phyloP scores from a whole-genome alignment of 306 rosid species.

The Abrus pulchellus region DNA sequence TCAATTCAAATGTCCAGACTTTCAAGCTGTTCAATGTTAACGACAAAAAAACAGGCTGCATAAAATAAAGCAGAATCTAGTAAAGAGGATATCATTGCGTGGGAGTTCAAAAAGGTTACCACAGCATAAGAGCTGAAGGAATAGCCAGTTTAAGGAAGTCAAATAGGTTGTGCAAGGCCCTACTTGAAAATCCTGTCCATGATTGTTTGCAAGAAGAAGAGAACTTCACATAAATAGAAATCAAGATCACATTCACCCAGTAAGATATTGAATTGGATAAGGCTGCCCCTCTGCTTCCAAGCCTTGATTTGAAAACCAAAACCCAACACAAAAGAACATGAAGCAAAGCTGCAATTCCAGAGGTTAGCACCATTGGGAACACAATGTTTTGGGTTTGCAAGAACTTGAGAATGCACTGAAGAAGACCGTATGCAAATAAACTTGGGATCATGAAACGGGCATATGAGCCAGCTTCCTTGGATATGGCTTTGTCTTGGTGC shows the following conservation, averaged over 20 bases:
- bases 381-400: slow-evolving; percentile 73
- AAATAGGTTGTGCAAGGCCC: slow-evolving; percentile 50
- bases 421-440: slow-evolving; percentile 67
- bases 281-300: slow-evolving; percentile 73
- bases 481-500: slow-evolving; percentile 49
- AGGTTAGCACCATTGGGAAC: slow-evolving; percentile 66
- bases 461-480: slow-evolving; percentile 69
- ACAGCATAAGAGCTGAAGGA: slow-evolving; percentile 78
- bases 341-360: slow-evolving; percentile 56
- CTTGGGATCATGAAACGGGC: slow-evolving; percentile 69
- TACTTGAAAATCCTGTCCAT: slow-evolving; percentile 70
- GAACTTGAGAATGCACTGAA: slow-evolving; percentile 70
- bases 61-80: slow-evolving; percentile 42
- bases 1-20: slow-evolving; percentile 68
- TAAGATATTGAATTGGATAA: slow-evolving; percentile 64
- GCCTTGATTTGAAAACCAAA: slow-evolving; percentile 60
- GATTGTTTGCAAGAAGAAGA: slow-evolving; percentile 66
- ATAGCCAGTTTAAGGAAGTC: slow-evolving; percentile 67
- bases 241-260: slow-evolving; percentile 64
- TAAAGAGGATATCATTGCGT: not conserved
- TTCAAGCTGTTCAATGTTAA: slow-evolving; percentile 64
- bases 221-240: slow-evolving; percentile 59
- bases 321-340: slow-evolving; percentile 68
- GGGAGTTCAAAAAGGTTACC: slow-evolving; percentile 51
- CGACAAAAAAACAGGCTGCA: not conserved